Evolutionary conservation across 306 rosid genomes (phyloP), one percentile per base, ranked within the genome.

Genomic region (Prosopis cineraria): DNA sequence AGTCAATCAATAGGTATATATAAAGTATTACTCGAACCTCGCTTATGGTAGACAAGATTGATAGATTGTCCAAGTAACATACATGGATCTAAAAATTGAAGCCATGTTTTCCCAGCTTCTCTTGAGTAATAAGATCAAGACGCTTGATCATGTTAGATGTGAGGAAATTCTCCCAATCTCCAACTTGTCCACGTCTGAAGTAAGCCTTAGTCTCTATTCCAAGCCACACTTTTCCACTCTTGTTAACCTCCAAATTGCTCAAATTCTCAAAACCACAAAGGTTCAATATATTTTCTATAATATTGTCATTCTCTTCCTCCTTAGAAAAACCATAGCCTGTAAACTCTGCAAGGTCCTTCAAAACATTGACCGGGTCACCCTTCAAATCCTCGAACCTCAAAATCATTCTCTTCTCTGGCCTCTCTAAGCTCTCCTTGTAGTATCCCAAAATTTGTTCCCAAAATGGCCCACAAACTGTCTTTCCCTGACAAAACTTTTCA

Each of bases 191-290:
- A 2, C 37, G 36, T 16, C 83, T 76, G 25, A 85, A 81, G 29
- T 31, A 85, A 8, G 78, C 37, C 2, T 22, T 27, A 4, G 78
- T 44, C 4, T 73, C 75, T 52, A 56, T 75, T 1, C 85, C 88
- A 16, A 60, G 2, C 0, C 19, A 0, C 16, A 79, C 7, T 48
- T 65, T 78, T 3, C 79, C 87, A 2, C 10, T 86, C 68, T 74
- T 86, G 29, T 86, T 83, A 45, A 84, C 84, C 65, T 78, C 75
- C 80, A 81, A 36, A 48, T 65, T 75, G 34, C 82, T 82, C 36
- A 85, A 25, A 52, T 31, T 79, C 5, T 82, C 84, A 67, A 86
- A 84, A 29, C 84, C 75, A 63, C 86, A 86, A 34, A 81, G 8
- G 40, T 33, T 53, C 43, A 74, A 36, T 29, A 87, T 63, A 11